These are phyloP conservation scores for Starmerella tilneyi DNA, from an alignment of 805 yeast genomes.

Conservation along the genomic window DNA sequence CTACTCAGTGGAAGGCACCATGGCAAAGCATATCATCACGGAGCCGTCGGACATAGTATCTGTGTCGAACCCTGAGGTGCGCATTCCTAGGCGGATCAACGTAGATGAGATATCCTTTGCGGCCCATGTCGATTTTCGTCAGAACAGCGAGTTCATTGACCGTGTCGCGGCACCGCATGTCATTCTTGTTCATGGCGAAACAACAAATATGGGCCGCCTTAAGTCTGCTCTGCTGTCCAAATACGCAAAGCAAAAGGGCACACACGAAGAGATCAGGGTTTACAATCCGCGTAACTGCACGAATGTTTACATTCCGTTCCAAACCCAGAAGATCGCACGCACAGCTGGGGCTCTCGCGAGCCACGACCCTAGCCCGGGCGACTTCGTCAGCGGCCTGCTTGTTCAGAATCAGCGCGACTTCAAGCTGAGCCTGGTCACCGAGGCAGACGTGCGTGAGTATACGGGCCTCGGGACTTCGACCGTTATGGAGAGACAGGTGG, in stretches of 20 bases:
- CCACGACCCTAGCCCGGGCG: slow-evolving; percentile 31
- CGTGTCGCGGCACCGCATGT: slow-evolving; percentile 73
- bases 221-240: slow-evolving; percentile 86
- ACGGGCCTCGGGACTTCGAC: slow-evolving; percentile 78
- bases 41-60: slow-evolving; percentile 91
- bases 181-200: slow-evolving; percentile 92
- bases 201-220: slow-evolving; percentile 96
- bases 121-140: slow-evolving; percentile 97
- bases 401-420: slow-evolving; percentile 70
- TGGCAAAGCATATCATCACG: slow-evolving; percentile 80
- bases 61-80: slow-evolving; percentile 62
- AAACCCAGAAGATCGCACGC: slow-evolving; percentile 75
- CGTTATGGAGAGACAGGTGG: slow-evolving; percentile 68
- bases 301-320: slow-evolving; percentile 61
- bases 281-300: slow-evolving; percentile 90
- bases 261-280: slow-evolving; percentile 81
- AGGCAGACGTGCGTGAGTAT: slow-evolving; percentile 80
- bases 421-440: slow-evolving; percentile 69
- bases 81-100: slow-evolving; percentile 74
- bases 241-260: slow-evolving; percentile 68
- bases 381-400: slow-evolving; percentile 64
- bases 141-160: slow-evolving; percentile 84
- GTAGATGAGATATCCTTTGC: slow-evolving; percentile 96
- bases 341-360: slow-evolving; percentile 49
- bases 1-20: slow-evolving; percentile 95